phyloP scores from a whole-genome alignment of 2,329 filamentous ascomycete species.

The Fusarium euwallaceae region DNA sequence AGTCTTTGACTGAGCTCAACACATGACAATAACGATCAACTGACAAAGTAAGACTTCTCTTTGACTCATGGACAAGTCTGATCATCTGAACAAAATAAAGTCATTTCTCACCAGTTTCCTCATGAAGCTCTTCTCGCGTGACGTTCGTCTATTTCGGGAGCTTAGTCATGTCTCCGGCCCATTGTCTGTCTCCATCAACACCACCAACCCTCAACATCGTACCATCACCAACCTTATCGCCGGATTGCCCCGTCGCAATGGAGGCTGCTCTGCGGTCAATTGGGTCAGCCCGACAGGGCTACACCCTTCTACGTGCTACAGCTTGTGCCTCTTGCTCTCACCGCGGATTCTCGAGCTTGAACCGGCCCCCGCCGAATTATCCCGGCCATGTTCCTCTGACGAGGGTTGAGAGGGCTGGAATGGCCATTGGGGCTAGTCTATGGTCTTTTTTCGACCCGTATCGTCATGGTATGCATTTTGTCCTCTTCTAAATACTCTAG shows the following conservation, averaged over 20 bases:
- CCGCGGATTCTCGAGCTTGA: constrained; percentile 80
- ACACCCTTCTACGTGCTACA: constrained; percentile 30
- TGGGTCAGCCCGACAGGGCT: constrained; percentile 22
- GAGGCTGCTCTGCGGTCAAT: constrained; percentile 42
- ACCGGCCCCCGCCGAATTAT: constrained; percentile 89
- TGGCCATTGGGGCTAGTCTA: constrained; percentile 75
- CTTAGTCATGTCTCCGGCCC: constrained; percentile 3
- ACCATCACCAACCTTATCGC: constrained; percentile 24
- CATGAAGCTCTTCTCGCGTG: neutral
- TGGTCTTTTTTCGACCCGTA: constrained; percentile 79
- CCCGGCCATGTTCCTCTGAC: constrained; percentile 93
- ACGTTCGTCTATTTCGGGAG: neutral
- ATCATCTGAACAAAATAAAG: neutral
- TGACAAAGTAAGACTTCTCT: neutral
- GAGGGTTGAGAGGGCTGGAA: constrained; percentile 77
- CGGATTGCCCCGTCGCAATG: constrained; percentile 36
- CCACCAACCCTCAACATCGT: constrained; percentile 16
- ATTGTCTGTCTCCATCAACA: constrained; percentile 14
- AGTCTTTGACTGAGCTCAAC: neutral
- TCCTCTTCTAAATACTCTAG: neutral
- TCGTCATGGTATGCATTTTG: constrained; percentile 72
- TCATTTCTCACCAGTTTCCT: neutral
- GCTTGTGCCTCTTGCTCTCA: constrained; percentile 38
- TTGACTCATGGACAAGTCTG: neutral
- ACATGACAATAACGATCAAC: neutral